phyloP scores from a whole-genome alignment of 371 early-diverging fungal species.

The Paraphysoderma sedebokerense region DNA sequence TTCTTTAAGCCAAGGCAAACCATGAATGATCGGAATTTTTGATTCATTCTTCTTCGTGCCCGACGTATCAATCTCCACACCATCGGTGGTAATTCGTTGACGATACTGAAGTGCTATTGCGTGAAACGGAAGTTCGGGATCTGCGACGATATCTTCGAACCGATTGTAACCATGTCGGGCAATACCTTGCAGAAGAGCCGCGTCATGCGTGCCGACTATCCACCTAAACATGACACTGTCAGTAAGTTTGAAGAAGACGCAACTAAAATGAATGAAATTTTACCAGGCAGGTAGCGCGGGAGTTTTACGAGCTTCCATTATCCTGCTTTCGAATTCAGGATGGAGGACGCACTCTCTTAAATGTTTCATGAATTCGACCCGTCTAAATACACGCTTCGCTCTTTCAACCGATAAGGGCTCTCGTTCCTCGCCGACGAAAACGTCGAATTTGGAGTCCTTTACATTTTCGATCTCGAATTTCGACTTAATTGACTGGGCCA shows the following conservation, averaged over 20 bases:
- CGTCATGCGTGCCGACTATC: conserved; percentile 44
- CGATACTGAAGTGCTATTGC: conserved; percentile 7
- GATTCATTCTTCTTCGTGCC: neutral
- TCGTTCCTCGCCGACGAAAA: conserved; percentile 20
- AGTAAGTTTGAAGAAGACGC: neutral
- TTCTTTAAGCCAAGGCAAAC: conserved; percentile 40
- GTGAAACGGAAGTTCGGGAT: conserved; percentile 38
- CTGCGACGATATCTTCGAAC: conserved; percentile 44
- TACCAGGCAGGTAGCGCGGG: conserved; percentile 27
- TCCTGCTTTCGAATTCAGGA: conserved; percentile 23
- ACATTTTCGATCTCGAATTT: conserved; percentile 4
- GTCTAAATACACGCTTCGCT: conserved; percentile 49
- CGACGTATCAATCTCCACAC: conserved; percentile 1
- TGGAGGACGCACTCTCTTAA: conserved; percentile 46
- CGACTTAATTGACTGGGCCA: conserved; percentile 7
- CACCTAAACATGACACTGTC: conserved; percentile 27
- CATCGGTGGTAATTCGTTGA: neutral
- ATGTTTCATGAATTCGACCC: conserved; percentile 48
- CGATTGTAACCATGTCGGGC: conserved; percentile 53
- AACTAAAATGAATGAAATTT: conserved; percentile 3
- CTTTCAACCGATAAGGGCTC: conserved; percentile 40
- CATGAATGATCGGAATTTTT: conserved; percentile 11
- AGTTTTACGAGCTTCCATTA: conserved; percentile 20
- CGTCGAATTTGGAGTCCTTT: conserved; percentile 15
- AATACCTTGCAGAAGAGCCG: conserved; percentile 44